Conservation (phyloP, 2,329 filamentous ascomycete species). For the Ophiostoma sp. region DNA sequence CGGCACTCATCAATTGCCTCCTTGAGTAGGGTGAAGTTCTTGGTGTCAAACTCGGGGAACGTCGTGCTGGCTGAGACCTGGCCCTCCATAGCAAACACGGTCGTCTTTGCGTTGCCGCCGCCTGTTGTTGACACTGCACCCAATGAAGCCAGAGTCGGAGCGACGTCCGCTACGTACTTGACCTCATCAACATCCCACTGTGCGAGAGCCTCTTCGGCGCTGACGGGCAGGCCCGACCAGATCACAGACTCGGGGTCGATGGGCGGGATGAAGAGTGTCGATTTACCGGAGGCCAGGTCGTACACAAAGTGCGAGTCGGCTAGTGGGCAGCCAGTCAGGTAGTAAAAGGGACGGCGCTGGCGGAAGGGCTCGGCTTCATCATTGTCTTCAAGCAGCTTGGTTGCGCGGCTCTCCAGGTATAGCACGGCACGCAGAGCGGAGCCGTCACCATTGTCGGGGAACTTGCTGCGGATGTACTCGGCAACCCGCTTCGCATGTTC, state of each 20-base stretch:
- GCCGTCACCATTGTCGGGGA: conserved; percentile 45
- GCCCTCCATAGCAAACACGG: conserved; percentile 68
- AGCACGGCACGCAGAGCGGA: conserved; percentile 58
- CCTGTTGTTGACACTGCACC: conserved; percentile 38
- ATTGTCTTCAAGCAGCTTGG: conserved; percentile 79
- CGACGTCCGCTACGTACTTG: conserved; percentile 65
- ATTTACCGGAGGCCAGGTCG: conserved; percentile 64
- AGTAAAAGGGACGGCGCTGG: conserved; percentile 91
- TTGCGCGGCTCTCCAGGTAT: conserved; percentile 82
- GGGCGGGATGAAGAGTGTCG: conserved; percentile 72
- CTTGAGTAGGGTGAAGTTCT: conserved; percentile 53
- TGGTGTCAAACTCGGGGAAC: conserved; percentile 63
- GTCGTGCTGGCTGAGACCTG: conserved; percentile 68
- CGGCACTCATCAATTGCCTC: conserved; percentile 62
- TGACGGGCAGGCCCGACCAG: conserved; percentile 85
- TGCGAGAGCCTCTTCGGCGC: conserved; percentile 64
- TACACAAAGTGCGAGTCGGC: conserved; percentile 78
- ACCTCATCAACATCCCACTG: conserved; percentile 80
- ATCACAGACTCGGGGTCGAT: conserved; percentile 84
- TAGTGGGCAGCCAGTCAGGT: conserved; percentile 77
- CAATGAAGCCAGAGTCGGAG: conserved; percentile 55
- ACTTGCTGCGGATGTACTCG: conserved; percentile 64
- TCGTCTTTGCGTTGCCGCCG: neutral
- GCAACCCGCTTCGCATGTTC: conserved; percentile 78
- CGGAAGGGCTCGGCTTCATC: conserved; percentile 77